phyloP scores from a whole-genome alignment of 2,329 filamentous ascomycete species.

The Cyanodermella asteris region DNA sequence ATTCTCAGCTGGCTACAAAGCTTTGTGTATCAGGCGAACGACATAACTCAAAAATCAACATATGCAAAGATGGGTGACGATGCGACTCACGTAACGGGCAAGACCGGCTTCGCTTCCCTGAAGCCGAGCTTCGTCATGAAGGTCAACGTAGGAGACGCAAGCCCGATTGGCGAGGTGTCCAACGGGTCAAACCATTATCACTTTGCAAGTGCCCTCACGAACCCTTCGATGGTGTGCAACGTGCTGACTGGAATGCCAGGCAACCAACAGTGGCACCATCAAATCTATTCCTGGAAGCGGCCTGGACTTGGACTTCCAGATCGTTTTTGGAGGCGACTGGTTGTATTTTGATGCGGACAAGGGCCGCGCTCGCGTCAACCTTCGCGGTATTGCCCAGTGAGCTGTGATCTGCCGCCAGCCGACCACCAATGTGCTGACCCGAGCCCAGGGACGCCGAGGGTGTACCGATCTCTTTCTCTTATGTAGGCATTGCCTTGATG shows the following conservation, averaged over 20 bases:
- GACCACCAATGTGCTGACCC: neutral
- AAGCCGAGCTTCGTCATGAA: conserved; percentile 1
- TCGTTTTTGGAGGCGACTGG: conserved; percentile 1
- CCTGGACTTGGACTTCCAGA: neutral
- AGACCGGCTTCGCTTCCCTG: conserved; percentile 1
- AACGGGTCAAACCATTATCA: conserved; percentile 1
- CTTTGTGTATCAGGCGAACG: neutral
- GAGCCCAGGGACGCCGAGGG: conserved; percentile 1
- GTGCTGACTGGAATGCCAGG: neutral
- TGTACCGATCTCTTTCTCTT: conserved; percentile 1
- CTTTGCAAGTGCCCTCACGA: neutral
- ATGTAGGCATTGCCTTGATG: neutral
- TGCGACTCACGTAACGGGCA: neutral
- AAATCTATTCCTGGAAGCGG: conserved; percentile 1
- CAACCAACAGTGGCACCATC: conserved; percentile 1
- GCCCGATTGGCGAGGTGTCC: conserved; percentile 1
- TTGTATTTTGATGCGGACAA: conserved; percentile 1
- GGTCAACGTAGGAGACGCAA: conserved; percentile 1
- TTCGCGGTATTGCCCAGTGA: conserved; percentile 1
- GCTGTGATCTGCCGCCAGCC: neutral
- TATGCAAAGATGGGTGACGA: conserved; percentile 1
- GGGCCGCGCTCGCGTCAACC: conserved; percentile 1
- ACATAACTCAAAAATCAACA: conserved; percentile 1
- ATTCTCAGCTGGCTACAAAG: conserved; percentile 1
- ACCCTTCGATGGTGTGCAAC: neutral